A percentile compares a stretch with the other conserved stretches of the same genome.
phyloP scores from a whole-genome alignment of 345 rosid species.

The Geranium rotundifolium region DNA sequence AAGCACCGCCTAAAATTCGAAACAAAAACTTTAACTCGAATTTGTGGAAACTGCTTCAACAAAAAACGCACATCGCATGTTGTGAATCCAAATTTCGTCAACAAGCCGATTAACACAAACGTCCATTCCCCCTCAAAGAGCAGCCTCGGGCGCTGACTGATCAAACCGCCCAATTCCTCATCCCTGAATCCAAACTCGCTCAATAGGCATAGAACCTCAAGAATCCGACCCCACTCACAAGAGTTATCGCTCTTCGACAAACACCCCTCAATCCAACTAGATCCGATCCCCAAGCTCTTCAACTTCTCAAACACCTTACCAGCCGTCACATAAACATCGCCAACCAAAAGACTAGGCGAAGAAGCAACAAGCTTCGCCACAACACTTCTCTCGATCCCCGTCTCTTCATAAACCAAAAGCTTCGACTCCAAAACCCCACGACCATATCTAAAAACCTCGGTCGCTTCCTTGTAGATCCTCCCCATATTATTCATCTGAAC shows the following conservation, averaged over 20 bases:
- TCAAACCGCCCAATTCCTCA: constrained; percentile 31
- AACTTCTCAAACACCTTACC: constrained; percentile 33
- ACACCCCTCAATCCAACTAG: constrained; percentile 36
- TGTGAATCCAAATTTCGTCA: constrained; percentile 46
- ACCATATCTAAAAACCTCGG: too few relatives aligned
- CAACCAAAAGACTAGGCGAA: constrained; percentile 45
- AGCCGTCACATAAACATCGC: constrained; percentile 35
- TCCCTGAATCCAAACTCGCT: constrained; percentile 20
- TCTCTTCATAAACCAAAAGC: too few relatives aligned
- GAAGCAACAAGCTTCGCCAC: constrained; percentile 33
- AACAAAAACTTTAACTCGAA: constrained; percentile 31
- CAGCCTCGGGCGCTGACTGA: constrained; percentile 42
- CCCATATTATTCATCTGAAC: too few relatives aligned
- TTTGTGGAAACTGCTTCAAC: constrained; percentile 45
- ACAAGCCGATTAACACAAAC: constrained; percentile 31
- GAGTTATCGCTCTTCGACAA: constrained; percentile 24
- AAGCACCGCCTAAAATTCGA: constrained; percentile 43
- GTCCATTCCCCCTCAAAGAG: constrained; percentile 38
- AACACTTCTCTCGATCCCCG: too few relatives aligned
- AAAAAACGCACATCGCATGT: constrained; percentile 25
- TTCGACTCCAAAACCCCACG: too few relatives aligned
- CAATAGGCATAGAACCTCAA: constrained; percentile 31
- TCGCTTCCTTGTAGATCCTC: too few relatives aligned
- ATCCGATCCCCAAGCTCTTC: constrained; percentile 32
- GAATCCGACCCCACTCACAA: constrained; percentile 52